Base-by-base conservation (phyloP, 2,329 filamentous ascomycete genomes). In the Alternaria brassicae region DNA sequence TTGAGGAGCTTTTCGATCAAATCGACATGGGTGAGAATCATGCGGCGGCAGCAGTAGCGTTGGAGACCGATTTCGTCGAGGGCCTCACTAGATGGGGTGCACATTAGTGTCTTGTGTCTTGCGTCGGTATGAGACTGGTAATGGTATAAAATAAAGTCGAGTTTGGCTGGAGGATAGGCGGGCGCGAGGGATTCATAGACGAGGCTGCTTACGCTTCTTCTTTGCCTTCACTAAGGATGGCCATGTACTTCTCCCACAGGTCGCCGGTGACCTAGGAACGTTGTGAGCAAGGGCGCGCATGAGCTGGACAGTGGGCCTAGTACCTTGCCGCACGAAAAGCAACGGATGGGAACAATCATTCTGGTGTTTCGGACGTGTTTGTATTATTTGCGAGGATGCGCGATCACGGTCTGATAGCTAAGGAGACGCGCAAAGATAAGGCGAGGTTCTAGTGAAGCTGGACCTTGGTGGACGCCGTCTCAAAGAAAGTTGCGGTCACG, bases 21-120 rank as follows among this genome's bases (percentile, higher is more conserved):
- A 79, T 99, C 95, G 73, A 99, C 95, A 81, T 99, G 95, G 60
- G 95, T 99, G 91, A 99, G 97, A 80, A 99, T 89, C 95, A 99
- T 99, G 75, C 95, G 91, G 71, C 95, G 91, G 83, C 95, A 99
- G 86, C 95, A 99, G 84, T 99, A 99, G 71, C 95, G 88, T 81
- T 92, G 94, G 75, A 96, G 90, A 56, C 93, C 93, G 53, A 99
- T 88, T 77, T 93, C 87, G 80, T 98, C 93, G 90, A 99, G 96
- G 40, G 94, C 95, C 78, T 97, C 93, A 75, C 95, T 97, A 70
- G 42, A 49, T 56, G 25, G 27, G 42, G 39, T 17, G 17, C 37
- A 44, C 37, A 63, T 72, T 49, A 66, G 65, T 51, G 36, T 28
- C n/a, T n/a, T n/a, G 2, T 25, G 37, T 47, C 6, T 40, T 34